Evolutionary conservation across 2,329 filamentous ascomycete species (phyloP).

Genomic region (Beauveria pseudobassiana): DNA sequence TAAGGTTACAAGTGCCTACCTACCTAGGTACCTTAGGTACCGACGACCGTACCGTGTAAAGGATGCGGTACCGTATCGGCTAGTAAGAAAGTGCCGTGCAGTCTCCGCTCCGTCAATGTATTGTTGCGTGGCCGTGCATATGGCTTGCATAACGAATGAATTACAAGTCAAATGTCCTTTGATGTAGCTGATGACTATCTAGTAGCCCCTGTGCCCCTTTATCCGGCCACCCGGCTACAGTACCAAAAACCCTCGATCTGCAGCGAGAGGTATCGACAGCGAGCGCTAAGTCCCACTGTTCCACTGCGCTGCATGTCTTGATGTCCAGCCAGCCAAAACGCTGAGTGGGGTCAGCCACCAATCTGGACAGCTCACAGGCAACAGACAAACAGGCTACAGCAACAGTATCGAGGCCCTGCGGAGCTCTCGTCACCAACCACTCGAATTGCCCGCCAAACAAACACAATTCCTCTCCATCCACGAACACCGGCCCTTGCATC

Average conservation of each 20-base stretch:
- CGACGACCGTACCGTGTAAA: not conserved
- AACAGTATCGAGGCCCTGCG: not conserved
- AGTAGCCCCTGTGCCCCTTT: no score
- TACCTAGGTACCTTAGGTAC: no score
- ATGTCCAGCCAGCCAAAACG: not conserved
- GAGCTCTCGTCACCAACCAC: conserved; percentile 20
- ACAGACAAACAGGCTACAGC: no score
- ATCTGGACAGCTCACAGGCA: conserved; percentile 3
- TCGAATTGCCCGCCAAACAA: conserved; percentile 12
- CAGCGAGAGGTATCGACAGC: no score
- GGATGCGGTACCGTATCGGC: not conserved
- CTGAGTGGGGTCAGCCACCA: not conserved
- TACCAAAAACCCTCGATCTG: no score
- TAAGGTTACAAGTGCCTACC: not conserved
- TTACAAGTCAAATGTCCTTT: not conserved
- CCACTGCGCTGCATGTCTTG: not conserved
- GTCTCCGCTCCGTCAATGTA: not conserved
- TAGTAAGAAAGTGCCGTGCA: not conserved
- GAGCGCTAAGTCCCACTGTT: not conserved
- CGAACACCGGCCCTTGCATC: not conserved
- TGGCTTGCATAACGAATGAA: not conserved
- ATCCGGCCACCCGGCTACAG: no score
- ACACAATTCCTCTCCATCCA: conserved; percentile 12
- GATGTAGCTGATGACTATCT: not conserved
- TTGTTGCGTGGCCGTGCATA: not conserved